A percentile compares a stretch with the other conserved stretches of the same genome.
Evolutionary conservation across 2,329 filamentous ascomycete genomes (phyloP).

Genomic region (Colletotrichum neosansevieriae): DNA sequence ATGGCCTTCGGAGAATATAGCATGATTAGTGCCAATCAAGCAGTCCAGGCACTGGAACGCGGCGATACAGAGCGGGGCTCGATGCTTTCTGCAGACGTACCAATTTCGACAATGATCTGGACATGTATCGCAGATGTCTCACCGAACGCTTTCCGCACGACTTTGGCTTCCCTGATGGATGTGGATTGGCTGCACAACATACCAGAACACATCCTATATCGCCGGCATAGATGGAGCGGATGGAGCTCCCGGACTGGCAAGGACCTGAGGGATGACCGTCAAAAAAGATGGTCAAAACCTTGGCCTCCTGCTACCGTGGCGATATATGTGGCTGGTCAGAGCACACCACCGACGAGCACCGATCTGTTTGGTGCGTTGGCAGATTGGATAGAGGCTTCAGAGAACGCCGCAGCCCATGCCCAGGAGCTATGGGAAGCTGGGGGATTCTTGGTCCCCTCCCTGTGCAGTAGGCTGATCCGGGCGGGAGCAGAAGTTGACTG

Average conservation of each 20-base stretch:
- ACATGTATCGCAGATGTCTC: conserved; percentile 5
- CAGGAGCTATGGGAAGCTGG: conserved; percentile 6
- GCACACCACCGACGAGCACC: neutral
- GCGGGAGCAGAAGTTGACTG: neutral
- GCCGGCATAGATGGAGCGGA: neutral
- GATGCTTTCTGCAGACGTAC: neutral
- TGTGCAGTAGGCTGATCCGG: neutral
- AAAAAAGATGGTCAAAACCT: neutral
- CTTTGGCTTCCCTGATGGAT: neutral
- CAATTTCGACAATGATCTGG: neutral
- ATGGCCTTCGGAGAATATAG: conserved; percentile 3
- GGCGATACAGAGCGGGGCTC: neutral
- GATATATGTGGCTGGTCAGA: neutral
- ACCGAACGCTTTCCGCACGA: neutral
- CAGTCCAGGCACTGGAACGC: neutral
- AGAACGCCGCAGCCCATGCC: neutral
- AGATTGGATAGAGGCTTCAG: neutral
- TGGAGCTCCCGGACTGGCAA: conserved; percentile 11
- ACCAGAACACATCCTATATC: conserved; percentile 7
- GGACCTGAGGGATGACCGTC: neutral
- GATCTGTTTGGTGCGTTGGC: neutral
- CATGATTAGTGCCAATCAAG: conserved; percentile 6
- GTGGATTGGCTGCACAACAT: neutral
- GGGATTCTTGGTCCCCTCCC: neutral
- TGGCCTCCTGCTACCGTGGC: neutral